A percentile compares a stretch with the other conserved stretches of the same genome.
Evolutionary conservation across 2,329 filamentous ascomycete species (phyloP).

Genomic region (Paraphaeosphaeria sporulosa): DNA sequence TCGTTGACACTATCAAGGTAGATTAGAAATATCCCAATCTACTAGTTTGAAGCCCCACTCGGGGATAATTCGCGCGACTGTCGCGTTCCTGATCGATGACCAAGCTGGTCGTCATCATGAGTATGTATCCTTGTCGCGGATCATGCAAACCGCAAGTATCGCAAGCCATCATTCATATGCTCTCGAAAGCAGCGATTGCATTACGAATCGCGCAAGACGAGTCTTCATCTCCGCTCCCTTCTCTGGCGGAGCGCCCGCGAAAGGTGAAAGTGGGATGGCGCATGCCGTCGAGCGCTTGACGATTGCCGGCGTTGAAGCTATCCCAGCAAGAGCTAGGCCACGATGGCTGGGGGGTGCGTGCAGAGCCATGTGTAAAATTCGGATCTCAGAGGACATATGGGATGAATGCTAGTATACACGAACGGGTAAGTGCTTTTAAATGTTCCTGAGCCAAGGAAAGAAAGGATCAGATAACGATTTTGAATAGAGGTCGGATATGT

Average conservation of each 20-base stretch:
- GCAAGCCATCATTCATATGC: neutral
- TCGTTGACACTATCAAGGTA: neutral
- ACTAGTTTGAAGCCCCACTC: slow-evolving; percentile 3
- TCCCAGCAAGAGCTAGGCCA: neutral
- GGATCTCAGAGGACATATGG: neutral
- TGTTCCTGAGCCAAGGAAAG: neutral
- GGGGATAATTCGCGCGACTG: slow-evolving; percentile 9
- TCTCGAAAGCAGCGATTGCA: neutral
- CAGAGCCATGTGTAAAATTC: neutral
- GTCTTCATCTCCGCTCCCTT: neutral
- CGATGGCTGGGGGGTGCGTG: neutral
- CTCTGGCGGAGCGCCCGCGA: neutral
- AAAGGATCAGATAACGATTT: neutral
- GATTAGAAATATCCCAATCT: slow-evolving; percentile 4
- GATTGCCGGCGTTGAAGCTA: neutral
- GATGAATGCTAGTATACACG: neutral
- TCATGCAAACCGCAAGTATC: neutral
- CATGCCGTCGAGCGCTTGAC: neutral
- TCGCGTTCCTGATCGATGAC: neutral
- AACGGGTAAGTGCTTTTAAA: neutral
- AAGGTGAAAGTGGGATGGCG: neutral
- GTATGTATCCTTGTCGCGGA: neutral
- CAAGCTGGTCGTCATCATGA: slow-evolving; percentile 9
- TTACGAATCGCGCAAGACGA: neutral
- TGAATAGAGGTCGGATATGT: neutral